Percentiles rank a stretch among this genome's conserved stretches.
Conservation (phyloP, 108 stramenopile species). For the Skeletonema grethae region DNA sequence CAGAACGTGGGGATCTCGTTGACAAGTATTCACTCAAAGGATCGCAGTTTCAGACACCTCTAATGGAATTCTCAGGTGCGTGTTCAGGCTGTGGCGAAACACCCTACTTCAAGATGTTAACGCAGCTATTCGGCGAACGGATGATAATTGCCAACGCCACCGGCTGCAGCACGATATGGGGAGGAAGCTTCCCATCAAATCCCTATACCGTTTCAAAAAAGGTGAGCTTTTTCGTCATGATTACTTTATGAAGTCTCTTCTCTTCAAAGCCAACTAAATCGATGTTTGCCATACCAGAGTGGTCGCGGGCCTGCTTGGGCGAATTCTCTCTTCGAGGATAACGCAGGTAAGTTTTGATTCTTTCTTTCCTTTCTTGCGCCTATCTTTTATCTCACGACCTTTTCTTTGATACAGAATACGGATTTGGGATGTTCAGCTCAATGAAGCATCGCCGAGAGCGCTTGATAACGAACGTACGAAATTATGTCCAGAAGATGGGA, state of each 20-base stretch:
- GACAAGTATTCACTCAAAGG: slow-evolving; percentile 59
- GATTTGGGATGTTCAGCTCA: slow-evolving; percentile 67
- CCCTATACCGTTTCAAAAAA: slow-evolving; percentile 65
- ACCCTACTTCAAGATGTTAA: slow-evolving; percentile 68
- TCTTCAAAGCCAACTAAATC: neutral
- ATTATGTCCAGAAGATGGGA: slow-evolving; percentile 40
- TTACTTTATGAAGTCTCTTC: neutral
- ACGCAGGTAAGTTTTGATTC: slow-evolving; percentile 17
- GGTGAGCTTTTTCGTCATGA: neutral
- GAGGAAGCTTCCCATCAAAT: slow-evolving; percentile 67
- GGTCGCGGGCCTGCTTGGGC: slow-evolving; percentile 72
- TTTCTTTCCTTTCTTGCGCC: no score
- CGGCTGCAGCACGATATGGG: slow-evolving; percentile 65
- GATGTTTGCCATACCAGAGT: slow-evolving; percentile 11
- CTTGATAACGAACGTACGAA: slow-evolving; percentile 41
- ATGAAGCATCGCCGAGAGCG: slow-evolving; percentile 63
- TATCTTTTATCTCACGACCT: no score
- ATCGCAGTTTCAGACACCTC: slow-evolving; percentile 68
- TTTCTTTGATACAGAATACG: slow-evolving; percentile 29
- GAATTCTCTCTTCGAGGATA: slow-evolving; percentile 69
- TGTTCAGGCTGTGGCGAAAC: slow-evolving; percentile 72
- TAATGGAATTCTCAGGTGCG: slow-evolving; percentile 70
- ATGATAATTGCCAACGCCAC: slow-evolving; percentile 76
- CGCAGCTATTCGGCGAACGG: slow-evolving; percentile 68
- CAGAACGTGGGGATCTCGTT: slow-evolving; percentile 58